Percentiles rank a stretch among this genome's conserved stretches.
phyloP scores from a whole-genome alignment of 805 yeast species.

The Henningerozyma blattae region DNA sequence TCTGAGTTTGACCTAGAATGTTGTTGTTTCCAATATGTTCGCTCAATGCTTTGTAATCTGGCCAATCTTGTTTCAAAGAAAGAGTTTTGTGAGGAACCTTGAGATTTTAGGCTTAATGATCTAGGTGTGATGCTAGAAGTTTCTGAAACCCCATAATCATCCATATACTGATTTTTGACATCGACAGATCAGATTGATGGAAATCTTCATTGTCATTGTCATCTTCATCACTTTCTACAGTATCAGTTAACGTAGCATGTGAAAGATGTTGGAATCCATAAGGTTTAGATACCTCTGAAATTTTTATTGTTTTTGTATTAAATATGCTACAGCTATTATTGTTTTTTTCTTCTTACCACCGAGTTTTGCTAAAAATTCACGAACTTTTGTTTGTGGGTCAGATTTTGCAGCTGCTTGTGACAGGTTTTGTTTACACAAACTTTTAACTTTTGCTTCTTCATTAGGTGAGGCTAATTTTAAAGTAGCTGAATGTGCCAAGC shows the following conservation, averaged over 20 bases:
- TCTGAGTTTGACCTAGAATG: neutral
- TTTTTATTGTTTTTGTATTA: conserved; percentile 7
- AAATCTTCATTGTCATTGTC: too few relatives aligned
- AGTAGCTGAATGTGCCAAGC: conserved; percentile 18
- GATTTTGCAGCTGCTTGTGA: neutral
- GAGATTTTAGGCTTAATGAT: too few relatives aligned
- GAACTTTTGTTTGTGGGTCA: neutral
- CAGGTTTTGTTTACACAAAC: too few relatives aligned
- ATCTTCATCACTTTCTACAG: neutral
- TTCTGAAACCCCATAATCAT: too few relatives aligned
- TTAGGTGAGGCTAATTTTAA: conserved; percentile 25
- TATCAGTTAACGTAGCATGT: conserved; percentile 25
- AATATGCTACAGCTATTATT: conserved; percentile 13
- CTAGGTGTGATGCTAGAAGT: too few relatives aligned
- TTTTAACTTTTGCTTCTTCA: conserved; percentile 2
- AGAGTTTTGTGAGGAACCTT: too few relatives aligned
- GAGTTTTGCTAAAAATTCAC: too few relatives aligned
- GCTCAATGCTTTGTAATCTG: neutral
- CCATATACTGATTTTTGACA: too few relatives aligned
- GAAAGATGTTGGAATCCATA: conserved; percentile 29
- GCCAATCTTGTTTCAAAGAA: too few relatives aligned
- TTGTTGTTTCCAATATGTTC: neutral
- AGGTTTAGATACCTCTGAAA: conserved; percentile 31
- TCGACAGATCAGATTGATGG: too few relatives aligned
- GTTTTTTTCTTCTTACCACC: neutral